Evolutionary conservation across 441 rosid genomes (phyloP).

Genomic region (Hypseocharis bilobata): DNA sequence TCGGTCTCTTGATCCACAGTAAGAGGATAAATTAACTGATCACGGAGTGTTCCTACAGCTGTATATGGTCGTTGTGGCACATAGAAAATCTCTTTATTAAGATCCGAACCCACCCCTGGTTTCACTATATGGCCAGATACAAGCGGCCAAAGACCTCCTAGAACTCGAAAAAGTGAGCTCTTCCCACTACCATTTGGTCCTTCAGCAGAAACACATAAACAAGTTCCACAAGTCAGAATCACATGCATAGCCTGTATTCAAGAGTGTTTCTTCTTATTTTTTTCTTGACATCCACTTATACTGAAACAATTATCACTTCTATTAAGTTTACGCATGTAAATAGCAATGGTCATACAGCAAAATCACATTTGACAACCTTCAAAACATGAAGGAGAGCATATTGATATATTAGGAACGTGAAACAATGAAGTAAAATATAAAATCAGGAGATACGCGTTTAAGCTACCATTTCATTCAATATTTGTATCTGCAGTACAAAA

Average conservation of each 20-base stretch:
- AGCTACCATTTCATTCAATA: not conserved
- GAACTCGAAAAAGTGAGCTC: conserved; percentile 98
- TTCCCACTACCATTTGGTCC: conserved; percentile 99
- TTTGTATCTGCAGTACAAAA: not conserved
- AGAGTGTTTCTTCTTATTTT: not conserved
- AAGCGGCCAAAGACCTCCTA: conserved; percentile 99
- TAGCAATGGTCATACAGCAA: no score
- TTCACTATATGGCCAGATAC: conserved; percentile 88
- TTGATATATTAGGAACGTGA: no score
- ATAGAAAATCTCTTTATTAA: conserved; percentile 92
- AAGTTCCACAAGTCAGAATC: not conserved
- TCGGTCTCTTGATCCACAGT: conserved; percentile 61
- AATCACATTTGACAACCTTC: no score
- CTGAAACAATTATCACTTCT: not conserved
- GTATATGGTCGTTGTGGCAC: conserved; percentile 99
- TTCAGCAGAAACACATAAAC: conserved; percentile 30
- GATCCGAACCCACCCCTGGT: conserved; percentile 99
- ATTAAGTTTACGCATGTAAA: no score
- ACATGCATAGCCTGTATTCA: not conserved
- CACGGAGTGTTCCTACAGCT: conserved; percentile 93
- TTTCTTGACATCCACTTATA: not conserved
- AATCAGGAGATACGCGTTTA: not conserved
- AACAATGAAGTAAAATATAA: not conserved
- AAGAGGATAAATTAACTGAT: conserved; percentile 96
- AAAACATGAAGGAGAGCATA: no score